Percentiles rank a stretch among this genome's conserved stretches.
These are phyloP conservation scores for Eucalyptus tenuipes DNA, from an alignment of 345 rosid genomes.

Conservation along the genomic window DNA sequence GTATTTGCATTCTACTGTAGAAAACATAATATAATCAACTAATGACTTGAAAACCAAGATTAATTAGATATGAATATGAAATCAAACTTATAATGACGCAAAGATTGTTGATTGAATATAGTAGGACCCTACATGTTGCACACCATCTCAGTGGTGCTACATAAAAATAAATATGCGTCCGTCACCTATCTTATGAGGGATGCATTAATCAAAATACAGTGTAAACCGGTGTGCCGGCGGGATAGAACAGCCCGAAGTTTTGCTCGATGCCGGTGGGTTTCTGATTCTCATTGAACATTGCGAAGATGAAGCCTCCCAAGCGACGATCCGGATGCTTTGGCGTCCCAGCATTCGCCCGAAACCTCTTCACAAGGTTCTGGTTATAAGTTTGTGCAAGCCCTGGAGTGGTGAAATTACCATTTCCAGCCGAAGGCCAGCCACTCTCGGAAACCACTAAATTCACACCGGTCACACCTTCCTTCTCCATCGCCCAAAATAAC, in stretches of 20 bases:
- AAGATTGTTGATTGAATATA: not conserved
- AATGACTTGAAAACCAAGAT: not conserved
- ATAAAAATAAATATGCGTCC: not conserved
- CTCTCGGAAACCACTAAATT: not conserved
- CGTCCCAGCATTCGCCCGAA: not conserved
- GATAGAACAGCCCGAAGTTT: not conserved
- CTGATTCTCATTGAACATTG: not conserved
- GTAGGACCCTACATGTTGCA: not conserved
- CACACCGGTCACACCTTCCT: not conserved
- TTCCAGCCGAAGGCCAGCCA: conserved; percentile 12
- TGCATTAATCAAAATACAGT: not conserved
- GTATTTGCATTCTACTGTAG: not conserved
- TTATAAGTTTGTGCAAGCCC: not conserved
- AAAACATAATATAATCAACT: not conserved
- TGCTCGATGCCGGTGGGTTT: not conserved
- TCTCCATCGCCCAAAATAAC: not conserved
- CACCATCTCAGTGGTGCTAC: not conserved
- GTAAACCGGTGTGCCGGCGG: not conserved
- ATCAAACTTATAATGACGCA: not conserved
- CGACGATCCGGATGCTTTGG: not conserved
- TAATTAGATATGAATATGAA: not conserved
- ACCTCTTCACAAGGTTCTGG: not conserved
- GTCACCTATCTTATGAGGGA: not conserved
- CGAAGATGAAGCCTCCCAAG: not conserved
- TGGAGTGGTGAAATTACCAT: not conserved